phyloP scores from a whole-genome alignment of 257 asterid genomes.

The Parsonsia alboflavescens region DNA sequence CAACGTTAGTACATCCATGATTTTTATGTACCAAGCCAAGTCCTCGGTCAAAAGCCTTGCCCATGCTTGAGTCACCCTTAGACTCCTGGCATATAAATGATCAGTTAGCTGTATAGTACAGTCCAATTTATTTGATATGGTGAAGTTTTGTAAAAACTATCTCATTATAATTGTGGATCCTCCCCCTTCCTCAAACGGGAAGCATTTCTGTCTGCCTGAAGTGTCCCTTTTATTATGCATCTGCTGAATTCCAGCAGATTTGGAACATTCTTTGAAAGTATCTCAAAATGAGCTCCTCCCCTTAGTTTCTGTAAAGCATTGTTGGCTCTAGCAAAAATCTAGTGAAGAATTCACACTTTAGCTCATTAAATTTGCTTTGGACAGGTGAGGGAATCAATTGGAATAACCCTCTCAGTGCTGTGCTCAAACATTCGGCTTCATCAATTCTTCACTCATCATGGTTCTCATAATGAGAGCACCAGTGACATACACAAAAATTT shows the following conservation, averaged over 20 bases:
- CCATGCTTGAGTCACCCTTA: background rate
- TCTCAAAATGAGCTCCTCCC: background rate
- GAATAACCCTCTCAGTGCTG: conserved; percentile 76
- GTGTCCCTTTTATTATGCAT: background rate
- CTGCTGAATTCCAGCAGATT: background rate
- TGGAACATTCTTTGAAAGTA: background rate
- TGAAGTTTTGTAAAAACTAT: background rate
- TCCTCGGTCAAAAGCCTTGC: background rate
- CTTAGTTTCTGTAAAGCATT: background rate
- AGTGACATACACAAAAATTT: conserved; percentile 23
- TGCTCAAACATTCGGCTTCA: conserved; percentile 87
- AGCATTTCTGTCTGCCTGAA: background rate
- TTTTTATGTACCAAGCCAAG: too few relatives aligned
- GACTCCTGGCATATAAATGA: background rate
- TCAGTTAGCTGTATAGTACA: background rate
- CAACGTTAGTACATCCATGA: too few relatives aligned
- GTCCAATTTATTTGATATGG: background rate
- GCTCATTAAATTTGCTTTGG: conserved; percentile 13
- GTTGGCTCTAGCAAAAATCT: background rate
- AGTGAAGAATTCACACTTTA: background rate
- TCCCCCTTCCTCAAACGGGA: background rate
- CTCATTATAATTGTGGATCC: background rate
- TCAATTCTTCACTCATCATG: conserved; percentile 38
- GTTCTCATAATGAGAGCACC: conserved; percentile 34
- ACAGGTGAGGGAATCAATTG: conserved; percentile 98